phyloP scores from a whole-genome alignment of 83 land plant genomes.

The Isoetes engelmannii region DNA sequence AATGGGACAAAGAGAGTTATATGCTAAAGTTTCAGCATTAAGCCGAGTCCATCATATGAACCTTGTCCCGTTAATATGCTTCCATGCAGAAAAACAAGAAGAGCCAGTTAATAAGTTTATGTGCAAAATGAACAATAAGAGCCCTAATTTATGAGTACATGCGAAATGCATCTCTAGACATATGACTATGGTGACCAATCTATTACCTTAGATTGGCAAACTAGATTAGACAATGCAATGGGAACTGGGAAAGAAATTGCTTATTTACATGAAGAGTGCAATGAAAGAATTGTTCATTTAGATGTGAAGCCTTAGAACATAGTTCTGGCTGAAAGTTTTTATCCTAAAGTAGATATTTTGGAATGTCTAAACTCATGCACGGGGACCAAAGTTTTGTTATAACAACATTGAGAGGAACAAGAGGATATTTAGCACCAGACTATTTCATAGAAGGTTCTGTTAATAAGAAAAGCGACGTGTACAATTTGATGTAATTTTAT shows the following conservation, averaged over 20 bases:
- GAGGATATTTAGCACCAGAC: neutral
- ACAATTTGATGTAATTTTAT: slow-evolving; percentile 28
- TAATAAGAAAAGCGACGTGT: slow-evolving; percentile 27
- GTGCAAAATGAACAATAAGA: slow-evolving; percentile 25
- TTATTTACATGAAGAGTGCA: slow-evolving; percentile 35
- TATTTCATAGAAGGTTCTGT: slow-evolving; percentile 16
- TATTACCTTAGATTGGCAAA: no score
- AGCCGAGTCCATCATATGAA: slow-evolving; percentile 41
- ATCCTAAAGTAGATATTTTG: slow-evolving; percentile 27
- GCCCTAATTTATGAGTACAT: slow-evolving; percentile 46
- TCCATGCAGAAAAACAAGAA: no score
- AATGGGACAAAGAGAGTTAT: slow-evolving; percentile 43
- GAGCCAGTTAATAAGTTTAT: slow-evolving; percentile 33
- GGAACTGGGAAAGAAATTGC: slow-evolving; percentile 28
- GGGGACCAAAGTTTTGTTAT: no score
- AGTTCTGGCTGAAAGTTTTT: slow-evolving; percentile 29
- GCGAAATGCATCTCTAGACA: slow-evolving; percentile 37
- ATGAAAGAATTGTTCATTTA: slow-evolving; percentile 28
- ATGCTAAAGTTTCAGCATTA: slow-evolving; percentile 41
- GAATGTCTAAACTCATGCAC: slow-evolving; percentile 13
- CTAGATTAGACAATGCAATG: slow-evolving; percentile 27
- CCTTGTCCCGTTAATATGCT: no score
- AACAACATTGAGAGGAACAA: no score
- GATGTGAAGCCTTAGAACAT: slow-evolving; percentile 33
- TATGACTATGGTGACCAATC: no score